Base-by-base conservation (phyloP, 108 stramenopile genomes). In the Aurantiochytrium sp. region DNA sequence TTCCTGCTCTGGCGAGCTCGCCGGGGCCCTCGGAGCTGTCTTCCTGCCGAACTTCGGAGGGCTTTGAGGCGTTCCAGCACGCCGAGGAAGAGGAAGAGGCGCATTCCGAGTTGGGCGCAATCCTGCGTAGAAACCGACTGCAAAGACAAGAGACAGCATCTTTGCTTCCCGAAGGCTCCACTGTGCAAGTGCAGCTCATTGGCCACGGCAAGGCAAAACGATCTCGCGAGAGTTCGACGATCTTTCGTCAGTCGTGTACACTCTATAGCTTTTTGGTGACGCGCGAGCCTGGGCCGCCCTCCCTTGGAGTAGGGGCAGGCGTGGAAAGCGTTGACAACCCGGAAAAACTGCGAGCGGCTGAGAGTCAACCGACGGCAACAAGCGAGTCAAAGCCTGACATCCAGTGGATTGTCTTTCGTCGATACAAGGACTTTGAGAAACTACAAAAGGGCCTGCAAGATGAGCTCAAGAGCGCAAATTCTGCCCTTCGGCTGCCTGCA, bases 391-490 rank as follows among this genome's bases (percentile, higher is more conserved):
- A 35, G 35, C 64, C 35, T 18, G 64, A 47, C 8, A 45, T 47
- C 10, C 49, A 83, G 45, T 83, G 76, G 76, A 53, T 83, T 18
- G 51, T 83, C 6, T 83, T 83, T 45, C 6, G 76, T 6, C 45
- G 76, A 12, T 83, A 83, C 76, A 83, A 83, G 76, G 76, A 83
- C 51, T 83, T 83, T 83, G 76, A 83, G 28, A 83, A 53, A 23
- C 51, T 83, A 23, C 76, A 83, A 5, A 83, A 83, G 51, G 76
- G 76, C 28, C 51, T 83, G 10, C 76, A 83, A 35, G 51, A 53
- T 18, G 76, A 83, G 51, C 51, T 83, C 45, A 47, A 53, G 25
- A 6, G 49, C 6, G 76, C 76, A 12, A 83, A 83, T 45, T 83
- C 76, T 47, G 76, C 76, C 6, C 76, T 53, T 12, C 45, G 51